phyloP scores from a whole-genome alignment of 2,329 filamentous ascomycete genomes.

The Pestalotiopsis sp. region DNA sequence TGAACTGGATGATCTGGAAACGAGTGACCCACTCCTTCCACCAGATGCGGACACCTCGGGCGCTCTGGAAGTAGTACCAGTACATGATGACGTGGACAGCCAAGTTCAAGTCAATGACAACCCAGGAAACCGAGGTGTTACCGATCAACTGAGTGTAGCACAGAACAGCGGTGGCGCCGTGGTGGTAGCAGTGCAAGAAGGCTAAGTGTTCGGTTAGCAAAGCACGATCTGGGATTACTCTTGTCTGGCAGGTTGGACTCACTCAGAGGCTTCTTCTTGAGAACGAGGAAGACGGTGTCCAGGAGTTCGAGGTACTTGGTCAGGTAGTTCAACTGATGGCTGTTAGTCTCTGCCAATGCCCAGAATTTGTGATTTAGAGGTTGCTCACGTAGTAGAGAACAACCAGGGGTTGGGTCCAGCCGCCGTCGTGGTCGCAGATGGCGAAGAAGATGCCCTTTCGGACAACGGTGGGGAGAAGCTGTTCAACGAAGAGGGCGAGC shows the following conservation, averaged over 20 bases:
- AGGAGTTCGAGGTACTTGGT: constrained; percentile 97
- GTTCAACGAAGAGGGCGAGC: constrained; percentile 85
- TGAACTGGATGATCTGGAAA: constrained; percentile 95
- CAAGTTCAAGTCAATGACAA: constrained; percentile 89
- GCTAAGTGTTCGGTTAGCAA: constrained; percentile 43
- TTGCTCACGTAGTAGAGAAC: constrained; percentile 91
- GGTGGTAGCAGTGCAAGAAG: constrained; percentile 99
- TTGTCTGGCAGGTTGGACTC: constrained; percentile 30
- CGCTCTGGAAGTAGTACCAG: constrained; percentile 99
- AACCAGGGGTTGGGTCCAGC: constrained; percentile 92
- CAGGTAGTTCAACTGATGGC: constrained; percentile 84
- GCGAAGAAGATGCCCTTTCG: constrained; percentile 84
- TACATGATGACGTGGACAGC: constrained; percentile 98
- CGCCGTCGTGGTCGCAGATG: constrained; percentile 81
- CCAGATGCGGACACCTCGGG: constrained; percentile 93
- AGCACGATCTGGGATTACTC: neutral
- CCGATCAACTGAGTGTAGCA: constrained; percentile 98
- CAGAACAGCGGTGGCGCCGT: constrained; percentile 92
- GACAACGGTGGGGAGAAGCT: constrained; percentile 81
- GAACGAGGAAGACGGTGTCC: constrained; percentile 94
- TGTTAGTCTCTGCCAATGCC: neutral
- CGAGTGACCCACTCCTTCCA: constrained; percentile 99
- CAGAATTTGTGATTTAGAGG: neutral
- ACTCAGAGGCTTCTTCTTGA: constrained; percentile 99
- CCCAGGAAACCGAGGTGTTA: constrained; percentile 92